These are phyloP conservation scores for Cardamine resedifolia DNA, from an alignment of 345 rosid genomes.

Conservation along the genomic window DNA sequence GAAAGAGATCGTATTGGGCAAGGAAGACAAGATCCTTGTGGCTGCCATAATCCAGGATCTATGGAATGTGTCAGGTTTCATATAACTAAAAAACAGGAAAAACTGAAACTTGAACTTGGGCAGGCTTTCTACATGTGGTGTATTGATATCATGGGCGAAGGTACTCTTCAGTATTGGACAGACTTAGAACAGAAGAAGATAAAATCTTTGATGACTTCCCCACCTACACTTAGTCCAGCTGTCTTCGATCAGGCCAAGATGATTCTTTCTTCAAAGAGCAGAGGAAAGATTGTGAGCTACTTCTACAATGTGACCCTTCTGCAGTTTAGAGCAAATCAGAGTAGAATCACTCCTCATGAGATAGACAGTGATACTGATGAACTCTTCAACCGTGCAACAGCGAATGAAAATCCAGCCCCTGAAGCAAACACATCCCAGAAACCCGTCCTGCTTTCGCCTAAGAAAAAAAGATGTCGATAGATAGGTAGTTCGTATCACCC, in stretches of 20 bases:
- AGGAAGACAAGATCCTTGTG: constrained; percentile 79
- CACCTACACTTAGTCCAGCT: constrained; percentile 39
- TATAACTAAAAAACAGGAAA: constrained; percentile 46
- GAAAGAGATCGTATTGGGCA: constrained; percentile 89
- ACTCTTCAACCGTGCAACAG: constrained; percentile 31
- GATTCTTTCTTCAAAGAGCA: constrained; percentile 48
- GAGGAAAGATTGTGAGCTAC: constrained; percentile 66
- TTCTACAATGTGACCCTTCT: constrained; percentile 73
- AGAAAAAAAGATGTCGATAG: constrained; percentile 45
- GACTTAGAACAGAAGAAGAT: constrained; percentile 55
- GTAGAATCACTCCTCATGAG: constrained; percentile 48
- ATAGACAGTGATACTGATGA: constrained; percentile 72
- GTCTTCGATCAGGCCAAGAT: constrained; percentile 55
- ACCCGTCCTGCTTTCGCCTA: constrained; percentile 52
- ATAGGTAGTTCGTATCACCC: constrained; percentile 3
- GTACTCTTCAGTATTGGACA: constrained; percentile 54
- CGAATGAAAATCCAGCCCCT: constrained; percentile 27
- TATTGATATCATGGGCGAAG: constrained; percentile 76
- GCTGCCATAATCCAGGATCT: constrained; percentile 66
- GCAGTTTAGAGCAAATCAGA: constrained; percentile 76
- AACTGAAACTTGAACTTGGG: constrained; percentile 66
- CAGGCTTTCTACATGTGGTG: constrained; percentile 62
- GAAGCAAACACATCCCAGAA: constrained; percentile 43
- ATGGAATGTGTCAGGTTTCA: constrained; percentile 78
- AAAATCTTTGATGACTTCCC: constrained; percentile 44